Evolutionary conservation across 225 moss, liverwort and hornwort genomes (phyloP), one percentile per base, ranked within the genome.

Genomic region (Lunularia cruciata): DNA sequence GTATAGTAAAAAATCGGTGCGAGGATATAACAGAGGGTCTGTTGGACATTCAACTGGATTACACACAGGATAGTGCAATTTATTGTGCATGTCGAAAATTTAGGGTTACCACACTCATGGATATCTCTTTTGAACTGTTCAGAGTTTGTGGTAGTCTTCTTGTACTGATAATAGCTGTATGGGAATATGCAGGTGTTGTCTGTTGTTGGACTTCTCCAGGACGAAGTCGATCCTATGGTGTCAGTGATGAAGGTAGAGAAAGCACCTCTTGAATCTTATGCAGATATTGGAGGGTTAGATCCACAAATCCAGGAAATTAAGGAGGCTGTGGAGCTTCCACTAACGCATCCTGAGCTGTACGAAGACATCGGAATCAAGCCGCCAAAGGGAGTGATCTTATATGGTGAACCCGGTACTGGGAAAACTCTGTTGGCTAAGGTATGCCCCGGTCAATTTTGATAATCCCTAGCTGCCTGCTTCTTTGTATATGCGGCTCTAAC

Each of bases 341-440:
- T 98, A 30, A 93, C 96, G 10, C 93, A 93, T 78, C 96, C 96
- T 53, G 92, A 98, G 70, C 96, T 98, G 60, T 92, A 98, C 63
- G 96, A 98, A 77, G 96, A 98, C 74, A 90, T 93, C 70, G 96
- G 93, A 58, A 92, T 98, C 57, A 93, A 92, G 84, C 96, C 93
- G 57, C 90, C 93, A 18, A 93, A 93, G 82, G 92, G 93, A 74
- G 93, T 93, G 12, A 98, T 98, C 46, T 77, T 98, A 45, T 98
- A 98, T 65, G 96, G 96, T 37, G 96, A 90, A 78, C 96, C 93
- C 22, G 96, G 96, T 35, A 98, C 96, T 46, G 96, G 96, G 27
- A 98, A 98, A 81, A 93, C 96, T 9, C 90, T 98, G 62, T 84
- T 98, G 72, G 96, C 90, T 1, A 92, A 98, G 90, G 93, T 88